Evolutionary conservation across 2,329 filamentous ascomycete genomes (phyloP), one percentile per base, ranked within the genome.

Genomic region (Pseudocercospora fuligena): DNA sequence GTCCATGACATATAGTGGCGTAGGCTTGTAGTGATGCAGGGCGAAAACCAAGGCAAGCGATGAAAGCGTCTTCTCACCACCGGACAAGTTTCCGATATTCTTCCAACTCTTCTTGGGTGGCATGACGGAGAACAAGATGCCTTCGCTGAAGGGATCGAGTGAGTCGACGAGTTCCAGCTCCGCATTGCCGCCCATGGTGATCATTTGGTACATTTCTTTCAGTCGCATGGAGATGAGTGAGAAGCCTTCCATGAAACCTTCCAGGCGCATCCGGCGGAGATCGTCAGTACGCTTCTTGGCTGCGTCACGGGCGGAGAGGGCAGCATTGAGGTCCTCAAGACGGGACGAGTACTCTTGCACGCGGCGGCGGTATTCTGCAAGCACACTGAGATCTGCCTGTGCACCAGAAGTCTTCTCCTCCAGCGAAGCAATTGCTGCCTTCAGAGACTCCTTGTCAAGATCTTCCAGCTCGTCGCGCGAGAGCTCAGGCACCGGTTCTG

Each of bases 171-270:
- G 89, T 80, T 99, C 96, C 12, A 99, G 87, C 82, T 99, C 95
- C 0, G 95, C 95, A 75, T 99, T 99, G 64, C 95, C 95, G 68
- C 95, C 95, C 93, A 99, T 98, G 23, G 95, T 99, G 78, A 99
- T 99, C 94, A 99, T 97, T 79, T 99, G 95, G 82, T 99, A 99
- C 95, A 99, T 99, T 77, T 99, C 95, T 83, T 99, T 99, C 54
- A 99, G 85, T 0, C 94, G 91, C 25, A 97, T 85, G 1, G 94
- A 98, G 79, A 99, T 99, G 69, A 89, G 91, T 75, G 90, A 91
- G 83, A 99, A 98, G 46, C 96, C 95, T 77, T 96, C 93, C 94
- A 98, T 98, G 86, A 99, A 99, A 40, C 95, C 94, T 74, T 97
- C 94, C 7, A 98, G 85, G 31, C 95, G 92, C 59, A 97, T 85